Conservation (phyloP, 805 yeast genomes). For the Deakozyma indianensis region DNA sequence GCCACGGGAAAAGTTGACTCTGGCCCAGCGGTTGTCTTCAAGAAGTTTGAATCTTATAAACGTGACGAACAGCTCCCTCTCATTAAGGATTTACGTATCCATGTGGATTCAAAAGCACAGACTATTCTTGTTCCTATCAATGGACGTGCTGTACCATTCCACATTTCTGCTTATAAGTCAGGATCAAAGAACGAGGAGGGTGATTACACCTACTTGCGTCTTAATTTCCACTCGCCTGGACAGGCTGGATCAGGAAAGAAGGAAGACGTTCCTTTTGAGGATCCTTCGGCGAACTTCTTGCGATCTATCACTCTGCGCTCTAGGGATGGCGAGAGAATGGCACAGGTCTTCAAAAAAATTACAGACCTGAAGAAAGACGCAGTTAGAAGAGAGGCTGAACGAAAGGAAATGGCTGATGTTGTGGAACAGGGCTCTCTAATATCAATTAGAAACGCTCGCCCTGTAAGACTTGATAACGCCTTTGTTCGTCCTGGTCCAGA, state of each 20-base stretch:
- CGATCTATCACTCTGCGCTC: conserved; percentile 81
- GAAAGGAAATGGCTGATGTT: conserved; percentile 85
- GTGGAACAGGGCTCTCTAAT: conserved; percentile 80
- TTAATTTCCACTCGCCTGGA: conserved; percentile 91
- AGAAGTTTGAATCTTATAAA: conserved; percentile 85
- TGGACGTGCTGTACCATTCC: conserved; percentile 97
- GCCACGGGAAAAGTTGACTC: conserved; percentile 48
- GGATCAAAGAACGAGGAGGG: conserved; percentile 96
- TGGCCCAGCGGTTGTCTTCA: conserved; percentile 53
- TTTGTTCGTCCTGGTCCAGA: conserved; percentile 94
- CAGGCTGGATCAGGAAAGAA: conserved; percentile 54
- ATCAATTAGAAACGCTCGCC: conserved; percentile 71
- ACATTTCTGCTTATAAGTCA: conserved; percentile 82
- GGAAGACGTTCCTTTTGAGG: conserved; percentile 83
- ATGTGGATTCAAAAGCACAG: conserved; percentile 77
- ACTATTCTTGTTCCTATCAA: conserved; percentile 81
- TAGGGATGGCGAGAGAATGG: conserved; percentile 79
- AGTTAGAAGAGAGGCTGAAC: conserved; percentile 79
- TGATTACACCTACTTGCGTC: conserved; percentile 76
- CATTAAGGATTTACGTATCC: conserved; percentile 66
- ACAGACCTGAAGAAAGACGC: conserved; percentile 87
- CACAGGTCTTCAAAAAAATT: conserved; percentile 78
- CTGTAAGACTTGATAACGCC: conserved; percentile 75
- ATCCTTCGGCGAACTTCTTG: conserved; percentile 73
- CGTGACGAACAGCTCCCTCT: conserved; percentile 86